phyloP scores from a whole-genome alignment of 768 basidiomycete genomes.

The Lentinula lateritia region DNA sequence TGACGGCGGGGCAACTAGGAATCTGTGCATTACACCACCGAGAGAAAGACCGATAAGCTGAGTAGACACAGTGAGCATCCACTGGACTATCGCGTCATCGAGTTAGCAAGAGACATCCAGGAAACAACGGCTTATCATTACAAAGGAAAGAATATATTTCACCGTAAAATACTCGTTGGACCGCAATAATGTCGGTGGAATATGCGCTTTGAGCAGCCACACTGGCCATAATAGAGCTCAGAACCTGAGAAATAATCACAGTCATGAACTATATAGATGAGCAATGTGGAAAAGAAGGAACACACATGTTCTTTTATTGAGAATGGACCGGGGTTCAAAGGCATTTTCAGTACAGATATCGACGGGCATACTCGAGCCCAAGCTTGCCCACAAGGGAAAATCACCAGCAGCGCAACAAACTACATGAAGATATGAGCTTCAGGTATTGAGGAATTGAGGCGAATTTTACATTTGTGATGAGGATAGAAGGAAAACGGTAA shows the following conservation, averaged over 20 bases:
- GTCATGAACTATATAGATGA: neutral
- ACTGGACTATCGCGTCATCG: slow-evolving; percentile 41
- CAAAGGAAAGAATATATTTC: slow-evolving; percentile 57
- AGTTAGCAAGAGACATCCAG: slow-evolving; percentile 4
- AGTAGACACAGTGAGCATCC: slow-evolving; percentile 65
- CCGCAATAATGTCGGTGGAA: slow-evolving; percentile 66
- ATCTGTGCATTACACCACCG: slow-evolving; percentile 65
- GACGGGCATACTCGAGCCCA: slow-evolving; percentile 52
- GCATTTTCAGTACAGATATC: slow-evolving; percentile 50
- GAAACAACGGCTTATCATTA: slow-evolving; percentile 20
- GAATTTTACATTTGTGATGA: neutral
- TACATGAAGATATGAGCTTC: slow-evolving; percentile 13
- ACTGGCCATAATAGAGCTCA: slow-evolving; percentile 42
- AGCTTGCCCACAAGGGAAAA: slow-evolving; percentile 61
- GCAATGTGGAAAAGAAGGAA: slow-evolving; percentile 1
- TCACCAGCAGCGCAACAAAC: slow-evolving; percentile 67
- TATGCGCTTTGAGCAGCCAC: slow-evolving; percentile 61
- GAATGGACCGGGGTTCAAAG: slow-evolving; percentile 73
- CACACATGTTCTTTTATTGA: slow-evolving; percentile 72
- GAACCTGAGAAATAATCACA: slow-evolving; percentile 26
- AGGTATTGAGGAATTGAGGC: slow-evolving; percentile 9
- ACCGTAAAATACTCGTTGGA: slow-evolving; percentile 61
- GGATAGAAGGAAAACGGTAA: slow-evolving; percentile 45
- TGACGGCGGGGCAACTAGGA: slow-evolving; percentile 62
- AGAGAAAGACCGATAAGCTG: slow-evolving; percentile 75